A percentile compares a stretch with the other conserved stretches of the same genome.
Evolutionary conservation across 225 moss, liverwort and hornwort species (phyloP).

Genomic region (Antitrichia curtipendula): DNA sequence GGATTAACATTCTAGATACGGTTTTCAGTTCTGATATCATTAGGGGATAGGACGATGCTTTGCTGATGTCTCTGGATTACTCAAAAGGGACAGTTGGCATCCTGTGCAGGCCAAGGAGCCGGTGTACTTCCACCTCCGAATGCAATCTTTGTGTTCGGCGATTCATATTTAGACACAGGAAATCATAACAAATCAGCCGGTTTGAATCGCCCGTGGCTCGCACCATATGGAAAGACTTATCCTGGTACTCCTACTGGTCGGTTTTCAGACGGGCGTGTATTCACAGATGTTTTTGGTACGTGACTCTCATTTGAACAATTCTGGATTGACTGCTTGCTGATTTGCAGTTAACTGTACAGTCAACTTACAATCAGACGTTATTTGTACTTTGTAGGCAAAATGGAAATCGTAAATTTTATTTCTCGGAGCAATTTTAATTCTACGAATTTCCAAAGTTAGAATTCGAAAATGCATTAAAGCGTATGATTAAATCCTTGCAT

Average conservation of each 20-base stretch:
- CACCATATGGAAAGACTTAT: slow-evolving; percentile 29
- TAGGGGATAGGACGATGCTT: neutral
- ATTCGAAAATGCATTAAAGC: neutral
- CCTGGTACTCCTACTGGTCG: slow-evolving; percentile 32
- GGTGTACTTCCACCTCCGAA: slow-evolving; percentile 6
- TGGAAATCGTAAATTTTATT: neutral
- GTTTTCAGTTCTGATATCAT: neutral
- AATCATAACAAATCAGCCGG: slow-evolving; percentile 38
- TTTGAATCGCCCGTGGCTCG: slow-evolving; percentile 23
- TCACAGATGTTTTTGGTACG: slow-evolving; percentile 39
- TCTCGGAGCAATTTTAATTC: neutral
- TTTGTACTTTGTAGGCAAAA: neutral
- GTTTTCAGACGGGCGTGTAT: slow-evolving; percentile 39
- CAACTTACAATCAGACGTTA: neutral
- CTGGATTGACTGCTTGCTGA: neutral
- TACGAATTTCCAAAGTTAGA: neutral
- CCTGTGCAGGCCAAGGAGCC: slow-evolving; percentile 5
- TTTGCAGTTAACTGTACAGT: neutral
- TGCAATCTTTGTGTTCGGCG: slow-evolving; percentile 43
- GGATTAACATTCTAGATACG: neutral
- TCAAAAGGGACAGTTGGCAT: neutral
- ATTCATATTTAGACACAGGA: slow-evolving; percentile 47
- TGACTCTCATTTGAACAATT: neutral
- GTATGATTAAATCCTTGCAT: no score
- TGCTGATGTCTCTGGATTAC: neutral